Evolutionary conservation across 768 basidiomycete genomes (phyloP).

Genomic region (Boletus sp.): DNA sequence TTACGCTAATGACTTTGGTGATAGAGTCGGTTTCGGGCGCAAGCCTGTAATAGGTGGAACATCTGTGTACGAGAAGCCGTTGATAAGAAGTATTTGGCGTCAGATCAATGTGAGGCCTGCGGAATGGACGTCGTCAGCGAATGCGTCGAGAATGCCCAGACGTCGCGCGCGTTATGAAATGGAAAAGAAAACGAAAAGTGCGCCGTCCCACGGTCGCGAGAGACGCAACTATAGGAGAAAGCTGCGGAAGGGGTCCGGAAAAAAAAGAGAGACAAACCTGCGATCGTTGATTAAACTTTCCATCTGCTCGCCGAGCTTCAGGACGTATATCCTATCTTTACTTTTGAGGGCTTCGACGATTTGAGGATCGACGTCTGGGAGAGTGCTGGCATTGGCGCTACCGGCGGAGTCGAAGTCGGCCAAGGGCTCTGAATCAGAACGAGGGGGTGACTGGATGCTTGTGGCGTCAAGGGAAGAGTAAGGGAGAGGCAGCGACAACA

Average conservation of each 20-base stretch:
- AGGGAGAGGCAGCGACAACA: conserved; percentile 6
- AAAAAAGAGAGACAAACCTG: conserved; percentile 47
- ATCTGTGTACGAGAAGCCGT: conserved; percentile 81
- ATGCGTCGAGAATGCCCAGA: background rate
- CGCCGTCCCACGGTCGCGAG: conserved; percentile 7
- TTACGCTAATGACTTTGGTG: conserved; percentile 62
- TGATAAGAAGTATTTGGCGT: conserved; percentile 77
- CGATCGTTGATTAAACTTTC: conserved; percentile 75
- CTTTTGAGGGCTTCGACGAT: conserved; percentile 83
- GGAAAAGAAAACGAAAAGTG: background rate
- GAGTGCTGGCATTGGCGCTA: conserved; percentile 21
- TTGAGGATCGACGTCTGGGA: conserved; percentile 65
- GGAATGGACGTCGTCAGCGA: conserved; percentile 25
- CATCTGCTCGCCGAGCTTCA: conserved; percentile 87
- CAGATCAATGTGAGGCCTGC: conserved; percentile 63
- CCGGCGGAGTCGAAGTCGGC: conserved; percentile 28
- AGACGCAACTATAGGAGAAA: background rate
- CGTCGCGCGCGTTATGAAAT: background rate
- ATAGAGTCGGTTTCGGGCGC: conserved; percentile 62
- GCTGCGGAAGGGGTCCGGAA: background rate
- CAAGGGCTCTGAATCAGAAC: conserved; percentile 29
- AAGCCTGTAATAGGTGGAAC: conserved; percentile 79
- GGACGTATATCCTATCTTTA: conserved; percentile 85
- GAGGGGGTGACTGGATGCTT: conserved; percentile 15
- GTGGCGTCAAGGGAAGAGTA: conserved; percentile 17